Evolutionary conservation across 768 basidiomycete genomes (phyloP).

Genomic region (Pulveroboletus sp.): DNA sequence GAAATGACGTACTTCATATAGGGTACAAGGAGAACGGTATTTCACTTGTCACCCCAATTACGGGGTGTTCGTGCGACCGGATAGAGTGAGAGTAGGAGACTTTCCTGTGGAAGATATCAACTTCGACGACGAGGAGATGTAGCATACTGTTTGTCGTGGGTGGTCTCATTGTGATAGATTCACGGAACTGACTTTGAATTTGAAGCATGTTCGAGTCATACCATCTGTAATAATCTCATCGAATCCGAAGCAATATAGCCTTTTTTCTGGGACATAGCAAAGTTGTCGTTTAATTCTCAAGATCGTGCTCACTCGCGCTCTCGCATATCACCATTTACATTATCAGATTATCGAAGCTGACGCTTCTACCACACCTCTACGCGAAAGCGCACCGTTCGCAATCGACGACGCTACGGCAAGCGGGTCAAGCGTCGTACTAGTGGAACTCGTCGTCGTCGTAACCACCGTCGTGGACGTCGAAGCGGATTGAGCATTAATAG

Average conservation of each 20-base stretch:
- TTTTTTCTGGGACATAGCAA: too few species aligned
- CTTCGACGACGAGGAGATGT: constrained; percentile 77
- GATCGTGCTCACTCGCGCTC: background rate
- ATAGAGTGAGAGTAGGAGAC: constrained; percentile 78
- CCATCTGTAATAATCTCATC: too few species aligned
- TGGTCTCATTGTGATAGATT: background rate
- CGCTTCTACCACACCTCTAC: background rate
- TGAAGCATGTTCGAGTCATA: background rate
- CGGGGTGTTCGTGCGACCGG: constrained; percentile 84
- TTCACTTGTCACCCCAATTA: constrained; percentile 74
- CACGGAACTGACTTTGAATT: background rate
- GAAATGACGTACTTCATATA: constrained; percentile 26
- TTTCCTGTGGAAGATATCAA: constrained; percentile 81
- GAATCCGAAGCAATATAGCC: too few species aligned
- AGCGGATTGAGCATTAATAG: constrained; percentile 1
- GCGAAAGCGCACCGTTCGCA: constrained; percentile 4
- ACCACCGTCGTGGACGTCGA: constrained; percentile 2
- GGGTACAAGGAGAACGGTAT: constrained; percentile 82
- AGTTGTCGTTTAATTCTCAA: too few species aligned
- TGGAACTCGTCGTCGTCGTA: background rate
- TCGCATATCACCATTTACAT: background rate
- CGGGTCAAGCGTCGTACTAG: constrained; percentile 8
- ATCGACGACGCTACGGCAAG: constrained; percentile 20
- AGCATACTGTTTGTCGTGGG: constrained; percentile 6
- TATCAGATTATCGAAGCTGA: background rate